Evolutionary conservation across 108 stramenopile genomes (phyloP).

Genomic region (Discostella stelligeroides): DNA sequence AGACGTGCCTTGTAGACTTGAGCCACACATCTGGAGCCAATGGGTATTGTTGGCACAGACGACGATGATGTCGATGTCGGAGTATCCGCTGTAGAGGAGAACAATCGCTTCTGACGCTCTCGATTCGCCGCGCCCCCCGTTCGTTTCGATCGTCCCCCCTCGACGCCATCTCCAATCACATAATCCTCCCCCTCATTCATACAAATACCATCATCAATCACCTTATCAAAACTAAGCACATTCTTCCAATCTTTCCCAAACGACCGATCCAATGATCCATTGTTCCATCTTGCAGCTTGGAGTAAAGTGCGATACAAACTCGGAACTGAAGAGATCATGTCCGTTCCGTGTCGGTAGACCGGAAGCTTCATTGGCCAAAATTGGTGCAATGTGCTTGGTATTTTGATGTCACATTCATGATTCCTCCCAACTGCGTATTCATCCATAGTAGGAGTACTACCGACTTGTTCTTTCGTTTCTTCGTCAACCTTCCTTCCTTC

Average conservation of each 20-base stretch:
- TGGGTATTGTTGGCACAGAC: slow-evolving; percentile 42
- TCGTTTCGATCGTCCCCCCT: slow-evolving; percentile 19
- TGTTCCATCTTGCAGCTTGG: slow-evolving; percentile 84
- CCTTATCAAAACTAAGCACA: slow-evolving; percentile 27
- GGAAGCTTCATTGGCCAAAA: no score
- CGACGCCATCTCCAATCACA: slow-evolving; percentile 44
- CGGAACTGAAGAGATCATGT: slow-evolving; percentile 84
- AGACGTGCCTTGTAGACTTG: slow-evolving; percentile 83
- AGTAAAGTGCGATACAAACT: slow-evolving; percentile 86
- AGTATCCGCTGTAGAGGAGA: neutral
- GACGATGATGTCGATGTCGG: slow-evolving; percentile 9
- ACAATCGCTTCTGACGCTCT: slow-evolving; percentile 35
- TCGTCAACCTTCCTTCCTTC: no score
- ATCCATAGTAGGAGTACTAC: no score
- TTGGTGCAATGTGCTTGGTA: no score
- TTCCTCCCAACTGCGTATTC: no score
- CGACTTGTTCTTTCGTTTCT: no score
- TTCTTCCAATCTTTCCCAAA: slow-evolving; percentile 63
- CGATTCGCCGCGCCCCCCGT: slow-evolving; percentile 27
- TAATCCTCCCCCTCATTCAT: slow-evolving; percentile 44
- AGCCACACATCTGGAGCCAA: slow-evolving; percentile 90
- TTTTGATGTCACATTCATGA: no score
- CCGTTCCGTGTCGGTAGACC: no score
- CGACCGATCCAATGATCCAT: slow-evolving; percentile 71
- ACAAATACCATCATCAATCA: slow-evolving; percentile 25